Evolutionary conservation across 129 eudicot species (phyloP).

Genomic region (Tanacetum coccineum): DNA sequence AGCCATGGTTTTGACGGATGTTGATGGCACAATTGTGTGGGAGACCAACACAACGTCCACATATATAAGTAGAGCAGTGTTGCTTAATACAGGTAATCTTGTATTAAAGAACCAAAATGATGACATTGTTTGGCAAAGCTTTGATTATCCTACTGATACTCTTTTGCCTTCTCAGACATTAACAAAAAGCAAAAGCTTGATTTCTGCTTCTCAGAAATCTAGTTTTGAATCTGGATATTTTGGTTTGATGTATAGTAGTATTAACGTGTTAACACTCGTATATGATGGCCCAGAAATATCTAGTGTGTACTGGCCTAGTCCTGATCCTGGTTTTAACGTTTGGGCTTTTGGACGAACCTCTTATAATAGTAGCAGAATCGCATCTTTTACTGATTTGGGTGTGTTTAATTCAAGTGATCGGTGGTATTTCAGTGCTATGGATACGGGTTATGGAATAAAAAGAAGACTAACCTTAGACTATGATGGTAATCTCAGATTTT

Average conservation of each 20-base stretch:
- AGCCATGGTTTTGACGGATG: background rate
- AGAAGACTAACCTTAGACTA: background rate
- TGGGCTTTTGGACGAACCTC: background rate
- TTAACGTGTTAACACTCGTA: background rate
- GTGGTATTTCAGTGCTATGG: background rate
- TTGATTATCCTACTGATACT: conserved; percentile 4
- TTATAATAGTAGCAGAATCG: conserved; percentile 2
- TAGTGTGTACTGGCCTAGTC: background rate
- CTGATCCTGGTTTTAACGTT: background rate
- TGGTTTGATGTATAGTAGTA: background rate
- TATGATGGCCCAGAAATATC: conserved; percentile 1
- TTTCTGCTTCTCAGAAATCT: background rate
- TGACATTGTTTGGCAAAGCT: background rate
- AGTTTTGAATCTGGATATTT: background rate
- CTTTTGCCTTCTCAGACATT: background rate
- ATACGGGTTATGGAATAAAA: background rate
- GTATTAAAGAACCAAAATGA: background rate
- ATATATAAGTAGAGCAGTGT: background rate
- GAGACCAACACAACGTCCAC: background rate
- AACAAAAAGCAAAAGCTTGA: background rate
- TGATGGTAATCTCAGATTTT: background rate
- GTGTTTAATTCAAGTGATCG: background rate
- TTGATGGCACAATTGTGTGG: background rate
- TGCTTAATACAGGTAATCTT: background rate
- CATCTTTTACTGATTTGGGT: background rate